A percentile compares a stretch with the other conserved stretches of the same genome.
Conservation (phyloP, 495 filamentous ascomycete genomes). For the Podospora tetraspora region DNA sequence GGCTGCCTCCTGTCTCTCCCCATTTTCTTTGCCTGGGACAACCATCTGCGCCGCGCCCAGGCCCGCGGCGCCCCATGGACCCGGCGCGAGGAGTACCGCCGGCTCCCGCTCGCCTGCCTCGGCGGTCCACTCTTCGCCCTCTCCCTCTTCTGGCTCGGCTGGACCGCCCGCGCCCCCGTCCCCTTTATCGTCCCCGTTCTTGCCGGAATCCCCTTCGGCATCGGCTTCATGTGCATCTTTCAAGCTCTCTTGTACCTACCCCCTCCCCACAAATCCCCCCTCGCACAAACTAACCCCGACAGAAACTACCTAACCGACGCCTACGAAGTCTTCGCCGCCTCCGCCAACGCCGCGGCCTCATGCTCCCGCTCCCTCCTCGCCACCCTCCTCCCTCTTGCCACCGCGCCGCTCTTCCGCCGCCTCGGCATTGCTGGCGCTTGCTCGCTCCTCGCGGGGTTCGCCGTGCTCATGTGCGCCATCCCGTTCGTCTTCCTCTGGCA, state of each 20-base stretch:
- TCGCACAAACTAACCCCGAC: conserved; percentile 20
- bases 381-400: conserved; percentile 52
- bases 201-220: conserved; percentile 62
- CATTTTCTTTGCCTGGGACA: conserved; percentile 48
- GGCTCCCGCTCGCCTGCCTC: conserved; percentile 62
- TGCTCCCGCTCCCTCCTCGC: conserved; percentile 58
- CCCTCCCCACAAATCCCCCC: conserved; percentile 43
- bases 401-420: conserved; percentile 34
- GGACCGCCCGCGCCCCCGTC: conserved; percentile 51
- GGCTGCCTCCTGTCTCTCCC: conserved; percentile 43
- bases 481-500: conserved; percentile 42
- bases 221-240: conserved; percentile 51
- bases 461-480: conserved; percentile 34
- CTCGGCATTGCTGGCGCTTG: conserved; percentile 36
- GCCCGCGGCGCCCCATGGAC: conserved; percentile 30
- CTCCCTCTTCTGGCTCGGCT: conserved; percentile 69
- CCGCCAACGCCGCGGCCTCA: conserved; percentile 60
- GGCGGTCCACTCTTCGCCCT: conserved; percentile 58
- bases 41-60: conserved; percentile 23
- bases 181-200: conserved; percentile 61
- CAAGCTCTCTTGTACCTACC: conserved; percentile 60
- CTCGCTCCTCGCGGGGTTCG: conserved; percentile 36
- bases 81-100: conserved; percentile 51
- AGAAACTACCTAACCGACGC: conserved; percentile 73
- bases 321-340: conserved; percentile 68